A percentile compares a stretch with the other conserved stretches of the same genome.
These are phyloP conservation scores for Sphagnum magellanicum DNA, from an alignment of 228 moss, liverwort and hornwort genomes.

Conservation along the genomic window DNA sequence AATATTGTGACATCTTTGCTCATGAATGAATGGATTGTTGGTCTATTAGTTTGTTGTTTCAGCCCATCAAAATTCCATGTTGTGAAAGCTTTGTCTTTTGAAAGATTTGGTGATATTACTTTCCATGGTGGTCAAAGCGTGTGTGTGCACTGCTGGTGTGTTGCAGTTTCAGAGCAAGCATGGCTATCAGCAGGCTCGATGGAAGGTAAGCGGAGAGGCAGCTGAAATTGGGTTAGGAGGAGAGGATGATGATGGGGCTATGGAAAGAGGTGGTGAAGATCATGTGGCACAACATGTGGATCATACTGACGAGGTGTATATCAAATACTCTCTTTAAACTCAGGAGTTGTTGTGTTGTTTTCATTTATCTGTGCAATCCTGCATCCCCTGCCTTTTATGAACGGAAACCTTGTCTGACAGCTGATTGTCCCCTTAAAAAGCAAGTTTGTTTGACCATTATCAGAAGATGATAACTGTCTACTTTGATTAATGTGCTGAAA, in stretches of 20 bases:
- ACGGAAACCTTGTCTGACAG: no score
- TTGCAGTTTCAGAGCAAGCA: constrained; percentile 48
- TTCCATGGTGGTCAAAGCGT: no score
- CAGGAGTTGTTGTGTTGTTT: background rate
- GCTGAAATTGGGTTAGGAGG: constrained; percentile 26
- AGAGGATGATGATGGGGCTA: constrained; percentile 22
- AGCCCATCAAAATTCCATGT: no score
- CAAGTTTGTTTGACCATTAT: background rate
- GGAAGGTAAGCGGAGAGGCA: constrained; percentile 17
- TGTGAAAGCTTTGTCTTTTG: no score
- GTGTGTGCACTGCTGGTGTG: no score
- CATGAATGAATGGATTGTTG: no score
- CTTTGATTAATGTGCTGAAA: background rate
- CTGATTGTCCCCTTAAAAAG: background rate
- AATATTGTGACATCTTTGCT: no score
- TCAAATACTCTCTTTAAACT: constrained; percentile 6
- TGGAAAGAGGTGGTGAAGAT: constrained; percentile 37
- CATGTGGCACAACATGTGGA: constrained; percentile 13
- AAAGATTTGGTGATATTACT: no score
- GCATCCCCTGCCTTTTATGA: no score
- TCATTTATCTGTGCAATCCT: background rate
- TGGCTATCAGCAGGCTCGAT: constrained; percentile 36
- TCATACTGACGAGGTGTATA: constrained; percentile 19
- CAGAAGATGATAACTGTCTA: background rate
- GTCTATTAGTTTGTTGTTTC: no score